Conservation (phyloP, 2,329 filamentous ascomycete species). For the Colletotrichum salicis region DNA sequence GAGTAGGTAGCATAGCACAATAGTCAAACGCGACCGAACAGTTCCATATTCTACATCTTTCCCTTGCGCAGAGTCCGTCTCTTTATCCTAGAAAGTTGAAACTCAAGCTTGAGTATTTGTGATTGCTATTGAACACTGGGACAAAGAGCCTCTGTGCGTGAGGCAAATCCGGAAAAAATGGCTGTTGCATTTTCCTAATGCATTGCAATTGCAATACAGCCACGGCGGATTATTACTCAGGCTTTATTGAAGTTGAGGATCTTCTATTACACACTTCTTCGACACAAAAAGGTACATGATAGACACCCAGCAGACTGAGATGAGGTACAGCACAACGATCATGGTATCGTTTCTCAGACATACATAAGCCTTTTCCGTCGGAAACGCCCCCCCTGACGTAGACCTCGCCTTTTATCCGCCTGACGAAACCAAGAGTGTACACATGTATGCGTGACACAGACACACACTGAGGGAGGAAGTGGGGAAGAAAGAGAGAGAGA, state of each 20-base stretch:
- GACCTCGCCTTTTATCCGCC: slow-evolving; percentile 2
- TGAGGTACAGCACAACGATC: background rate
- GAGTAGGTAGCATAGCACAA: background rate
- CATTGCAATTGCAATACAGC: background rate
- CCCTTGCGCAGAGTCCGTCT: background rate
- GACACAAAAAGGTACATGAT: slow-evolving; percentile 9
- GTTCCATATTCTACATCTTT: background rate
- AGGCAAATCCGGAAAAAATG: background rate
- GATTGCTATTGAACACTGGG: background rate
- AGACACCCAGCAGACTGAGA: background rate
- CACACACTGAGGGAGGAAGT: background rate
- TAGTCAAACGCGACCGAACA: background rate
- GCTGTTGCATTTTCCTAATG: background rate
- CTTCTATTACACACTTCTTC: slow-evolving; percentile 26
- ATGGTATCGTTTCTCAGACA: slow-evolving; percentile 1
- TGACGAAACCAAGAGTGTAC: slow-evolving; percentile 13
- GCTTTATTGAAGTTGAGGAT: background rate
- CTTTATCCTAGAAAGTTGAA: background rate
- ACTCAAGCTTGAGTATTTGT: background rate
- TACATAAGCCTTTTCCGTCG: slow-evolving; percentile 2
- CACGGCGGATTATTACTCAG: background rate
- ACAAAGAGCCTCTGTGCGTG: background rate
- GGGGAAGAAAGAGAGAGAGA: background rate
- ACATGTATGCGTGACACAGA: background rate
- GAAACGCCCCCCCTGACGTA: slow-evolving; percentile 2